Evolutionary conservation across 2,329 filamentous ascomycete species (phyloP).

Genomic region (Colletotrichum sp.): DNA sequence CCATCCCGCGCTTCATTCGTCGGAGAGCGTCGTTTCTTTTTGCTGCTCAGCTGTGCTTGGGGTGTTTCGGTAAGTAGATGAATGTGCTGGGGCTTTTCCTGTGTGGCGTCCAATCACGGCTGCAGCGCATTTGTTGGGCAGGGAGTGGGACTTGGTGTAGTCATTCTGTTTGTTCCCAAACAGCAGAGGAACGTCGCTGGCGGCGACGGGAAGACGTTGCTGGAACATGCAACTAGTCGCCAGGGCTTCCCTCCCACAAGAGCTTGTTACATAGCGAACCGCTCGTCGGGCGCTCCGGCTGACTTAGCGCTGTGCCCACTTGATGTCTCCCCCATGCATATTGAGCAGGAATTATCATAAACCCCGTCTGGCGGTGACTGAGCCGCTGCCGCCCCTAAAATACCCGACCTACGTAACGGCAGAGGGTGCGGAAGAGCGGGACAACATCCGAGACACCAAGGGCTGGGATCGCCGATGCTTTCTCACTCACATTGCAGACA

Average conservation of each 20-base stretch:
- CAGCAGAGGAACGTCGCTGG: not conserved
- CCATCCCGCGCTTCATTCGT: not conserved
- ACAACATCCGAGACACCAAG: not conserved
- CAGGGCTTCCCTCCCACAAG: not conserved
- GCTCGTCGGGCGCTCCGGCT: not conserved
- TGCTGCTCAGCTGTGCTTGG: not conserved
- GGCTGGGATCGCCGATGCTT: not conserved
- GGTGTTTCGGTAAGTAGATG: not conserved
- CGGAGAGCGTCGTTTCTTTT: not conserved
- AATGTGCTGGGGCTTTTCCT: not conserved
- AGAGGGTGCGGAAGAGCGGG: not conserved
- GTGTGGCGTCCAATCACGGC: not conserved
- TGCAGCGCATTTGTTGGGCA: not conserved
- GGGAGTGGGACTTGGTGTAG: not conserved
- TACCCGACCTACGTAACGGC: not conserved
- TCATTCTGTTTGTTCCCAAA: not conserved
- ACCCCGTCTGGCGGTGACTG: not conserved
- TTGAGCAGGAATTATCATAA: not conserved
- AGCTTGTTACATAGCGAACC: not conserved
- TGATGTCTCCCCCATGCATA: not conserved
- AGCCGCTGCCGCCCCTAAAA: not conserved
- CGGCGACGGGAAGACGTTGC: not conserved
- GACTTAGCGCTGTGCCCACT: not conserved
- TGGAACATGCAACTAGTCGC: not conserved
- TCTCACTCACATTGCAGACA: not conserved